These are phyloP conservation scores for Colletotrichum lupini DNA, from an alignment of 2,329 filamentous ascomycete species.

Conservation along the genomic window DNA sequence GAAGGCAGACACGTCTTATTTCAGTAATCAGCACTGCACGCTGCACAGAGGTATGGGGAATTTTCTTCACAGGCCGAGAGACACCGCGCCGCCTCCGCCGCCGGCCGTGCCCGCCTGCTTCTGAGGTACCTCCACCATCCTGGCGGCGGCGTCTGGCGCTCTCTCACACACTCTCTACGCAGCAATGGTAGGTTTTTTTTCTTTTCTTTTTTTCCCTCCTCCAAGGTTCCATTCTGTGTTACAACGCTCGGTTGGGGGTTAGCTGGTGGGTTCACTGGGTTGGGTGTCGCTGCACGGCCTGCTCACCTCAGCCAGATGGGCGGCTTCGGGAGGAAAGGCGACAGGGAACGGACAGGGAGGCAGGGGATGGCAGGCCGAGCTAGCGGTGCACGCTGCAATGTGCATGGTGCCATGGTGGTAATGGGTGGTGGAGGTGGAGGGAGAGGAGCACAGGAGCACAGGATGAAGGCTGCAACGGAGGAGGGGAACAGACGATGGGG, in stretches of 20 bases:
- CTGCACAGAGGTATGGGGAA: not conserved
- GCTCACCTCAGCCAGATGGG: not conserved
- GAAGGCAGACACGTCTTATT: conserved; percentile 26
- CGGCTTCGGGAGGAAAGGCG: not conserved
- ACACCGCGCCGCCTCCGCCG: conserved; percentile 6
- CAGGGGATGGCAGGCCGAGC: conserved; percentile 11
- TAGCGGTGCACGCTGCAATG: not conserved
- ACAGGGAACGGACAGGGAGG: conserved; percentile 8
- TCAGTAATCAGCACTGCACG: not conserved
- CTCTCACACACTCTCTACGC: too few species aligned
- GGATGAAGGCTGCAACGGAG: not conserved
- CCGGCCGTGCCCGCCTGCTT: conserved; percentile 2
- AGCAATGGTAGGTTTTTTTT: too few species aligned
- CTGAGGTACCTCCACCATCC: not conserved
- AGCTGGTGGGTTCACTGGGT: conserved; percentile 14
- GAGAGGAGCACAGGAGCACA: not conserved
- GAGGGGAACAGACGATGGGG: not conserved
- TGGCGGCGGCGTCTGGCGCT: not conserved
- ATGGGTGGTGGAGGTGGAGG: not conserved
- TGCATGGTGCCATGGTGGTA: not conserved
- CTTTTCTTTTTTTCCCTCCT: not conserved
- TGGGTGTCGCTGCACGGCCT: conserved; percentile 20
- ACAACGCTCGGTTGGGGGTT: conserved; percentile 18
- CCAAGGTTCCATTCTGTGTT: not conserved
- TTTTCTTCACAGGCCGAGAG: conserved; percentile 33